A percentile compares a stretch with the other conserved stretches of the same genome.
These are phyloP conservation scores for Ophiostoma fasciatum DNA, from an alignment of 2,329 filamentous ascomycete species.

Conservation along the genomic window DNA sequence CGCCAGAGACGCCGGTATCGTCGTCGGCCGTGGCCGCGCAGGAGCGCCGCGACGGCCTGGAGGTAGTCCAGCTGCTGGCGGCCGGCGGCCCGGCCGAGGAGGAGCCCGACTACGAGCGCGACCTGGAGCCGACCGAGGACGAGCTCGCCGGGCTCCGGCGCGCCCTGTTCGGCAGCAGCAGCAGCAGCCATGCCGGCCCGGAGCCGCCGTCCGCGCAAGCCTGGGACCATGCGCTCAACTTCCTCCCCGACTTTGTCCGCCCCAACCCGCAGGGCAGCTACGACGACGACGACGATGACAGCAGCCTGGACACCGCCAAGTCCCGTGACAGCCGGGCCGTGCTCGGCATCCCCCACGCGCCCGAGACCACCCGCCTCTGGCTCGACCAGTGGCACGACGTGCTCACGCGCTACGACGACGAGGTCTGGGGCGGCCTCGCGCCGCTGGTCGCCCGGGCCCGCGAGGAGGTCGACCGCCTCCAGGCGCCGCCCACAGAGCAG, in stretches of 20 bases:
- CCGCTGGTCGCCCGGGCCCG: constrained; percentile 40
- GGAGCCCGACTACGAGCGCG: constrained; percentile 9
- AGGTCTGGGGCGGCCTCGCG: constrained; percentile 53
- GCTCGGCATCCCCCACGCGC: constrained; percentile 24
- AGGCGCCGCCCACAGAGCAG: constrained; percentile 13
- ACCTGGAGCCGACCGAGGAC: constrained; percentile 14
- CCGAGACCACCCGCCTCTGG: constrained; percentile 29
- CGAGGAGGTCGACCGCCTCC: constrained; percentile 35
- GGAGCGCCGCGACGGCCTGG: constrained; percentile 22
- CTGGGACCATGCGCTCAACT: constrained; percentile 36
- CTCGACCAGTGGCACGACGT: constrained; percentile 41
- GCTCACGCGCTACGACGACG: constrained; percentile 42
- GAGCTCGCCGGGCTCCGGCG: constrained; percentile 21
- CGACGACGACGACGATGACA: constrained; percentile 7
- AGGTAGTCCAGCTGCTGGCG: constrained; percentile 23
- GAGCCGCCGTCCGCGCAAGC: constrained; percentile 9
- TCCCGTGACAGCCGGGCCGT: constrained; percentile 12
- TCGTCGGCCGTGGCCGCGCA: constrained; percentile 20
- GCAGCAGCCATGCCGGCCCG: constrained; percentile 4
- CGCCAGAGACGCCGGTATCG: no score
- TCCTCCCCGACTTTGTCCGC: constrained; percentile 29
- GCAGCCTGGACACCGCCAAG: background rate
- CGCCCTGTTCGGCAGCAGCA: constrained; percentile 21
- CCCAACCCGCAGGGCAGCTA: constrained; percentile 12
- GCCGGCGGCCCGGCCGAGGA: constrained; percentile 10